A percentile compares a stretch with the other conserved stretches of the same genome.
These are phyloP conservation scores for Neophaeococcomyces mojaviensis DNA, from an alignment of 2,329 filamentous ascomycete genomes.

Conservation along the genomic window DNA sequence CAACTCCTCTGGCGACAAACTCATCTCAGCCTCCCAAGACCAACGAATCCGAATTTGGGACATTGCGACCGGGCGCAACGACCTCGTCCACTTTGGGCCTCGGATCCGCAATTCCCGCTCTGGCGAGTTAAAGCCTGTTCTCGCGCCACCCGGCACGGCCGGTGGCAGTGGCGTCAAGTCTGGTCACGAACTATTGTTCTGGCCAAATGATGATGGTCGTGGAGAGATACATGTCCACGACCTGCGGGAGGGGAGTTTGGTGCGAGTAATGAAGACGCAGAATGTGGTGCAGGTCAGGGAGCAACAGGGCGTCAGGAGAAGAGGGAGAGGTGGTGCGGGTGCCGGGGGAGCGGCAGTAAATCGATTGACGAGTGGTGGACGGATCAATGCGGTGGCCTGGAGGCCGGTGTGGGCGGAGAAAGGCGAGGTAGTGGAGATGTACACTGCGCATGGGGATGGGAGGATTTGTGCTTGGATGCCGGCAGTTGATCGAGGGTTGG, in stretches of 20 bases:
- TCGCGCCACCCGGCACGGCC: slow-evolving; percentile 55
- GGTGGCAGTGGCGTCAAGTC: slow-evolving; percentile 26
- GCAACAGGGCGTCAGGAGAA: slow-evolving; percentile 34
- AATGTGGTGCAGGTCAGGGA: slow-evolving; percentile 31
- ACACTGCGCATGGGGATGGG: slow-evolving; percentile 77
- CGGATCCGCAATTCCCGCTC: slow-evolving; percentile 61
- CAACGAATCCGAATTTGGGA: slow-evolving; percentile 83
- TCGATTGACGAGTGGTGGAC: slow-evolving; percentile 42
- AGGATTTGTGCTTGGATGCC: slow-evolving; percentile 72
- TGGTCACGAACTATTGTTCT: slow-evolving; percentile 63
- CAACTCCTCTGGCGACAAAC: slow-evolving; percentile 68
- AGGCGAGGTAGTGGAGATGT: slow-evolving; percentile 58
- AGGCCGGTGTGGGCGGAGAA: slow-evolving; percentile 50
- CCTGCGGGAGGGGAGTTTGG: slow-evolving; percentile 65
- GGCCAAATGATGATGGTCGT: slow-evolving; percentile 64
- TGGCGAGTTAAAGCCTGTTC: slow-evolving; percentile 52
- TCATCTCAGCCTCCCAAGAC: slow-evolving; percentile 78
- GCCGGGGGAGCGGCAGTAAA: slow-evolving; percentile 6
- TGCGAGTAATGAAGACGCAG: slow-evolving; percentile 65
- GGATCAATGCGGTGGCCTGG: slow-evolving; percentile 73
- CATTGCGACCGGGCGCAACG: slow-evolving; percentile 71
- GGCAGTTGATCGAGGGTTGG: background rate
- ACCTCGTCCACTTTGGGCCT: slow-evolving; percentile 79
- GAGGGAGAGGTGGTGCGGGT: slow-evolving; percentile 14
- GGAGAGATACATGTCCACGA: slow-evolving; percentile 71